Percentiles rank a stretch among this genome's conserved stretches.
Conservation (phyloP, 2,329 filamentous ascomycete genomes). For the Sarocladiaceae sp. region DNA sequence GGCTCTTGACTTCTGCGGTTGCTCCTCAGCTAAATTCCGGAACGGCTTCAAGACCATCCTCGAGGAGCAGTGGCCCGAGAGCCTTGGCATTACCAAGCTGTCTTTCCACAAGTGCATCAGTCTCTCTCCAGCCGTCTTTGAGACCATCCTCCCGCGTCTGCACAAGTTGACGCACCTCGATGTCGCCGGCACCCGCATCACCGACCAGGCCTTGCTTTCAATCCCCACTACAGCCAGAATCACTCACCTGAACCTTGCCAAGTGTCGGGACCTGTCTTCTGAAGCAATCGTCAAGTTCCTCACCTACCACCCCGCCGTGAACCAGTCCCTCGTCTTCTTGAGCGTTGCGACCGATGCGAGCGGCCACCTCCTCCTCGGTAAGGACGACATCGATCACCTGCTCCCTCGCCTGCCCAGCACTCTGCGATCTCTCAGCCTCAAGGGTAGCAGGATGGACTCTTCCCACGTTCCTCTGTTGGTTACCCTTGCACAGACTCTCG, state of each 20-base stretch:
- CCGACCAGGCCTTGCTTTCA: conserved; percentile 60
- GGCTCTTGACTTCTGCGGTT: conserved; percentile 72
- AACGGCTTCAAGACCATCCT: conserved; percentile 55
- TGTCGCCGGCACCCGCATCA: conserved; percentile 71
- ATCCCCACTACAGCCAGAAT: conserved; percentile 67
- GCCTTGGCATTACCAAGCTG: conserved; percentile 57
- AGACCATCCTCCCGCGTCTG: conserved; percentile 65
- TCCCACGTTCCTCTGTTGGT: conserved; percentile 58
- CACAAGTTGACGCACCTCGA: conserved; percentile 68
- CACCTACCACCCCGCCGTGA: conserved; percentile 62
- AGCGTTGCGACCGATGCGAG: conserved; percentile 68
- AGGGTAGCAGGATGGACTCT: conserved; percentile 63
- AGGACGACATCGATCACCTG: conserved; percentile 57
- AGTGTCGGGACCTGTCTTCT: conserved; percentile 65
- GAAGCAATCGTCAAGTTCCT: conserved; percentile 64
- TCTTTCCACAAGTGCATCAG: conserved; percentile 75
- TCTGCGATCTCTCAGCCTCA: conserved; percentile 67
- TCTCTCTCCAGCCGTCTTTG: conserved; percentile 60
- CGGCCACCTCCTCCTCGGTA: conserved; percentile 64
- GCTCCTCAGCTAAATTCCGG: conserved; percentile 62
- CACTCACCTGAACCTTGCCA: conserved; percentile 72
- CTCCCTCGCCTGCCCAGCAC: conserved; percentile 60
- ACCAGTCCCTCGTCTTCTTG: conserved; percentile 58
- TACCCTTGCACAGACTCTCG: conserved; percentile 60
- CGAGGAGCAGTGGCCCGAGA: conserved; percentile 43